Evolutionary conservation across 352 stramenopile genomes (phyloP).

Genomic region (Globisporangium irregulare): DNA sequence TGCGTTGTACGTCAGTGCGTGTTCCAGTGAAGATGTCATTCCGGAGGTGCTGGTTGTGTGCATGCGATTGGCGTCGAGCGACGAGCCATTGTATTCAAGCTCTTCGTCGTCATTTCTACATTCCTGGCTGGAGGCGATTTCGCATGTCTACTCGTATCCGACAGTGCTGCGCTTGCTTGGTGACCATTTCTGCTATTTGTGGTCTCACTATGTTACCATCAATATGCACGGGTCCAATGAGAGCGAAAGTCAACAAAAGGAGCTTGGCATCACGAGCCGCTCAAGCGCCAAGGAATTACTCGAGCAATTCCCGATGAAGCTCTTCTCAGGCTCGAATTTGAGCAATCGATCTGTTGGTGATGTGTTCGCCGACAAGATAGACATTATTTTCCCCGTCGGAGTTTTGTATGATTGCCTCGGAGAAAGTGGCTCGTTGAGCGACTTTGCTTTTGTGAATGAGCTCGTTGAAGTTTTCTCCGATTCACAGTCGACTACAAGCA

Average conservation of each 20-base stretch:
- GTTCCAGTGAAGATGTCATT: slow-evolving; percentile 52
- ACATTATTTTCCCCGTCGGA: slow-evolving; percentile 43
- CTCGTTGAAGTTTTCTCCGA: slow-evolving; percentile 15
- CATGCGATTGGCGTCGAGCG: slow-evolving; percentile 40
- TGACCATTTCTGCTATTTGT: slow-evolving; percentile 67
- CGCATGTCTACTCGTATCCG: slow-evolving; percentile 45
- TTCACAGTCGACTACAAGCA: not conserved
- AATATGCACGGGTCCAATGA: slow-evolving; percentile 13
- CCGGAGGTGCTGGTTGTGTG: slow-evolving; percentile 51
- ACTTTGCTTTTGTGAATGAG: slow-evolving; percentile 40
- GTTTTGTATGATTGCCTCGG: slow-evolving; percentile 45
- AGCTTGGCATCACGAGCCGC: not conserved
- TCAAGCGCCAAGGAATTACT: slow-evolving; percentile 29
- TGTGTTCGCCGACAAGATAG: slow-evolving; percentile 35
- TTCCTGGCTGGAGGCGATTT: slow-evolving; percentile 45
- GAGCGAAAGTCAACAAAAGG: slow-evolving; percentile 13
- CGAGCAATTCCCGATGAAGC: slow-evolving; percentile 34
- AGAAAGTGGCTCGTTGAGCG: not conserved
- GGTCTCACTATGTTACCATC: slow-evolving; percentile 28
- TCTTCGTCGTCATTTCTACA: slow-evolving; percentile 33
- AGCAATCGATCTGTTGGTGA: not conserved
- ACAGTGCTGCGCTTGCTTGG: slow-evolving; percentile 41
- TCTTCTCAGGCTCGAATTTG: slow-evolving; percentile 6
- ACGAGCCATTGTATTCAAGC: slow-evolving; percentile 33
- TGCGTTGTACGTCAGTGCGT: slow-evolving; percentile 65